These are phyloP conservation scores for Lophium mytilinum DNA, from an alignment of 495 filamentous ascomycete species.

Conservation along the genomic window DNA sequence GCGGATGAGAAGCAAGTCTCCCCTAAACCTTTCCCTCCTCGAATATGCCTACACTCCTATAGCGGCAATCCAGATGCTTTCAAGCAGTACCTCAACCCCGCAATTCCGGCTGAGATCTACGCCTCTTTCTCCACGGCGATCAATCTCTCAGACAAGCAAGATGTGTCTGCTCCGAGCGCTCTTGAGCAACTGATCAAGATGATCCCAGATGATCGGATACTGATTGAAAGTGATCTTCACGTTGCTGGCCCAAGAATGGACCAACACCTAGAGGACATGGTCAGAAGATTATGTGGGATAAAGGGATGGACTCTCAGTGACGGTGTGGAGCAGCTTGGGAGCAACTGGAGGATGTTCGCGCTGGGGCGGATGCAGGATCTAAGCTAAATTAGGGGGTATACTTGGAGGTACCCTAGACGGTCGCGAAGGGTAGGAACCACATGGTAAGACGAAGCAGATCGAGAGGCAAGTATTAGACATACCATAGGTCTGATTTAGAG, in stretches of 20 bases:
- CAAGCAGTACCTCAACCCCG: slow-evolving; percentile 66
- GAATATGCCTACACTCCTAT: slow-evolving; percentile 91
- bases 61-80: slow-evolving; percentile 70
- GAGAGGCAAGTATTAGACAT: too few species aligned
- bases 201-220: slow-evolving; percentile 67
- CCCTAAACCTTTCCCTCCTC: slow-evolving; percentile 68
- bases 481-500: too few species aligned
- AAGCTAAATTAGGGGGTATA: too few species aligned
- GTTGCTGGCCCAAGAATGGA: slow-evolving; percentile 81
- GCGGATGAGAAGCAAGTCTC: slow-evolving; percentile 19
- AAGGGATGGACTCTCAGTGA: slow-evolving; percentile 70
- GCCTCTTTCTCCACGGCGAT: slow-evolving; percentile 84
- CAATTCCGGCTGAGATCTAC: slow-evolving; percentile 69
- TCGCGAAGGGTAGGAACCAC: too few species aligned
- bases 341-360: slow-evolving; percentile 76
- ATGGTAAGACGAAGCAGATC: too few species aligned
- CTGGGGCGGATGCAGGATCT: slow-evolving; percentile 43
- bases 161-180: slow-evolving; percentile 43
- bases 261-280: slow-evolving; percentile 60
- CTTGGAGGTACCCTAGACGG: too few species aligned
- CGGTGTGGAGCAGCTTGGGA: slow-evolving; percentile 58
- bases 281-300: slow-evolving; percentile 61
- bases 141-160: slow-evolving; percentile 50
- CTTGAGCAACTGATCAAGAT: slow-evolving; percentile 58
- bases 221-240: slow-evolving; percentile 89